Percentiles rank a stretch among this genome's conserved stretches.
These are phyloP conservation scores for Paramecium caudatum DNA, from an alignment of 73 alveolate species.

Conservation along the genomic window DNA sequence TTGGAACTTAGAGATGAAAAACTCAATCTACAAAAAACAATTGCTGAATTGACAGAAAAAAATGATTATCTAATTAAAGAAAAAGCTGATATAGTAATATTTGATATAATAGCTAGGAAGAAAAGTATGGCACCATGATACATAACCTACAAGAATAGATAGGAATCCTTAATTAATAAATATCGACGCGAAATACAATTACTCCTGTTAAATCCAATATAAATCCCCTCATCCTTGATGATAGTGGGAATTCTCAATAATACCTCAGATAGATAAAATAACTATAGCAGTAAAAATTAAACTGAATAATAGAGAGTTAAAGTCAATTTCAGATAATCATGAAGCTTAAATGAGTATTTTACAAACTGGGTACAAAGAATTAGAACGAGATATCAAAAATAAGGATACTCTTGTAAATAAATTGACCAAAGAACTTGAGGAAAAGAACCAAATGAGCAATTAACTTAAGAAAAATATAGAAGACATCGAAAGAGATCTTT, in stretches of 20 bases:
- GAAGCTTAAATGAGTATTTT: slow-evolving; percentile 31
- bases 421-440: slow-evolving; percentile 42
- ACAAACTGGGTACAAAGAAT: slow-evolving; percentile 26
- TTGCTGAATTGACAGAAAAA: not conserved
- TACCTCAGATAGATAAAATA: not conserved
- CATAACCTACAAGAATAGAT: not conserved
- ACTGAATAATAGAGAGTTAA: not conserved
- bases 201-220: not conserved
- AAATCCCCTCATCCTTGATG: not conserved
- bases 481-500: slow-evolving; percentile 43
- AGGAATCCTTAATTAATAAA: not conserved
- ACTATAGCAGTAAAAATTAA: not conserved
- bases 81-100: not conserved
- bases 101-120: not conserved
- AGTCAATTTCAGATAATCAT: not conserved
- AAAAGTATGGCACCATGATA: not conserved
- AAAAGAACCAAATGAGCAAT: not conserved
- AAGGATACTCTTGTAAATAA: not conserved
- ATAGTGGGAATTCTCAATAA: not conserved
- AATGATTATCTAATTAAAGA: not conserved
- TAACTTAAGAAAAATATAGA: slow-evolving; percentile 39
- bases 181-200: not conserved
- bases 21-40: not conserved
- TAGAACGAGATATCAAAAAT: slow-evolving; percentile 18
- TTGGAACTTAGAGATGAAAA: slow-evolving; percentile 45